Base-by-base conservation (phyloP, 805 yeast genomes). In the Candida jianshihensis region DNA sequence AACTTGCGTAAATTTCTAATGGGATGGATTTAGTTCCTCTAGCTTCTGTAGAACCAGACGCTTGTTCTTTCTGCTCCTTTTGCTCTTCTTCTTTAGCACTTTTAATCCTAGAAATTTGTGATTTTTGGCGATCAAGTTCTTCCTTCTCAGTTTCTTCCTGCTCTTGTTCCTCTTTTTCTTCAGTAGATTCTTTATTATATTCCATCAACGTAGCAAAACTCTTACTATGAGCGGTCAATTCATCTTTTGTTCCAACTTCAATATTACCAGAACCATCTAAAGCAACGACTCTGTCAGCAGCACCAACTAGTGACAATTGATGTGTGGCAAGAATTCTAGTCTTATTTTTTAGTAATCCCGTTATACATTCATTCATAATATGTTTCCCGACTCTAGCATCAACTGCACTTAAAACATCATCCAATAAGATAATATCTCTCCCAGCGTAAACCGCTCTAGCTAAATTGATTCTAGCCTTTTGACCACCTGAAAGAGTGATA, bases 321-420 rank as follows among this genome's bases (percentile, higher is more conserved):
- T 86, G 96, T 0, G 96, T 87, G 2, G 94, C 94, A 49, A 86
- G 64, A 10, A 87, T 49, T 48, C 92, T 68, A 0, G 96, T 87
- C 48, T 71, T 75, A 15, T 59, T 57, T 28, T 61, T 59, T 40
- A 87, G 53, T 19, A 75, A 41, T 0, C 84, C 88, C 41, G 71
- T 44, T 30, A 86, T 56, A 58, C 95, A 86, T 28, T 74, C 66
- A 31, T 75, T 69, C 71, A 84, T 74, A 35, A 85, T 81, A 48
- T 79, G 87, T 38, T 73, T 73, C n/a, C 92, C 94, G 31, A 84
- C 94, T 49, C 84, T 77, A 22, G 90, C 87, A 58, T 85, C 95
- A 7, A 85, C 94, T 5, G 95, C 94, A 61, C 85, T 75, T 39
- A 85, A 66, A 13, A 84, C 87, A 54, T 85, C 95, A 53, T 85